Conservation (phyloP, 2,329 filamentous ascomycete genomes). For the Exophiala viscosa region DNA sequence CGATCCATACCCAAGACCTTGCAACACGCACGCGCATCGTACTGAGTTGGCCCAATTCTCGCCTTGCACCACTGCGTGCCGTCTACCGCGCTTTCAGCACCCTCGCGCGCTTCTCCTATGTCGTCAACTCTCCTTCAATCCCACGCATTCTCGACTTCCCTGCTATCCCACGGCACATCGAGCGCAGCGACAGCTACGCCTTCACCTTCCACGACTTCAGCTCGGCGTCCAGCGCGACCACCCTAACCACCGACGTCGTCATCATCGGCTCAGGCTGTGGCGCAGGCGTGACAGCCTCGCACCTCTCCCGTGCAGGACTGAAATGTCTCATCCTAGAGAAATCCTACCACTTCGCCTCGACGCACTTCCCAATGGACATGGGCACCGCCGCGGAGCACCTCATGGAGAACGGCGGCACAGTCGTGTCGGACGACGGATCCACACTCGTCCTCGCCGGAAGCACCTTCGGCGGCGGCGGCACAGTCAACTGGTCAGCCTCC, state of each 20-base stretch:
- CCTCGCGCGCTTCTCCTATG: slow-evolving; percentile 53
- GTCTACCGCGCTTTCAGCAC: slow-evolving; percentile 49
- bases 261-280: slow-evolving; percentile 86
- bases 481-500: slow-evolving; percentile 75
- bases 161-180: slow-evolving; percentile 52
- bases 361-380: slow-evolving; percentile 71
- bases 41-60: slow-evolving; percentile 51
- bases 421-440: slow-evolving; percentile 55
- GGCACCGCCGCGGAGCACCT: slow-evolving; percentile 59
- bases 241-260: slow-evolving; percentile 69
- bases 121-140: slow-evolving; percentile 50
- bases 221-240: slow-evolving; percentile 51
- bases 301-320: slow-evolving; percentile 51
- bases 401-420: slow-evolving; percentile 64
- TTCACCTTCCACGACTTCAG: slow-evolving; percentile 59
- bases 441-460: slow-evolving; percentile 64
- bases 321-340: slow-evolving; percentile 82
- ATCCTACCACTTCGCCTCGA: slow-evolving; percentile 68
- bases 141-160: slow-evolving; percentile 52
- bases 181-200: slow-evolving; percentile 49
- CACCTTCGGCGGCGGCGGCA: slow-evolving; percentile 81
- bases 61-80: slow-evolving; percentile 50
- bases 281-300: slow-evolving; percentile 60
- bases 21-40: slow-evolving; percentile 54
- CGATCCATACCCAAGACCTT: slow-evolving; percentile 53